Conservation (phyloP, 768 basidiomycete species). For the Gyrodon lividus region DNA sequence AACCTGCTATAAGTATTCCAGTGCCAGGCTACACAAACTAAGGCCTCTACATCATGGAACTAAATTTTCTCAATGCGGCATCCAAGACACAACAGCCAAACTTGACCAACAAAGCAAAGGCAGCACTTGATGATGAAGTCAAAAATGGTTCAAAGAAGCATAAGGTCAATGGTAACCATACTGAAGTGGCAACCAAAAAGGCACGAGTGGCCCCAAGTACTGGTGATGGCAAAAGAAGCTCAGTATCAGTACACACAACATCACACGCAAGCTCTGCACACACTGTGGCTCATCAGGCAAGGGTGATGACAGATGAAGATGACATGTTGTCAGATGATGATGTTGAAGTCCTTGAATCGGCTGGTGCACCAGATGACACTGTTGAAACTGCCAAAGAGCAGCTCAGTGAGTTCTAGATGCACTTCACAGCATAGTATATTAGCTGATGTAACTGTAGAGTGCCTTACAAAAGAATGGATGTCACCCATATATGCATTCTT, state of each 20-base stretch:
- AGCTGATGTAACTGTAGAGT: constrained; percentile 7
- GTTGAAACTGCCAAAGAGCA: no score
- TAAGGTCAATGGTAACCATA: not conserved
- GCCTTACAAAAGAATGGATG: constrained; percentile 24
- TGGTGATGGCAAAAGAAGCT: no score
- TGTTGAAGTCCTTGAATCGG: no score
- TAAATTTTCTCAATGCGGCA: no score
- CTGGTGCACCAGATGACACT: no score
- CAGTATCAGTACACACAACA: not conserved
- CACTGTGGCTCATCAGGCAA: not conserved
- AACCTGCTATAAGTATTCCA: no score
- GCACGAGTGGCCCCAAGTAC: not conserved
- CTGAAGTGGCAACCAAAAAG: not conserved
- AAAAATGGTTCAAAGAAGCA: not conserved
- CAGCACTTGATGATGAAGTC: not conserved
- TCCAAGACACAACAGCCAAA: not conserved
- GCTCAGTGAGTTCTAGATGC: not conserved
- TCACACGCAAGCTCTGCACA: not conserved
- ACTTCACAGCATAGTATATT: not conserved
- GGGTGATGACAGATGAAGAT: no score
- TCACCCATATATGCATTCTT: constrained; percentile 32
- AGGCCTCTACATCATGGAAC: no score
- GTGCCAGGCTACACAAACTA: no score
- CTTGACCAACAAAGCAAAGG: not conserved
- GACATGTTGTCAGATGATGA: no score